Evolutionary conservation across 2,329 filamentous ascomycete species (phyloP).

Genomic region (Cytospora piceae): DNA sequence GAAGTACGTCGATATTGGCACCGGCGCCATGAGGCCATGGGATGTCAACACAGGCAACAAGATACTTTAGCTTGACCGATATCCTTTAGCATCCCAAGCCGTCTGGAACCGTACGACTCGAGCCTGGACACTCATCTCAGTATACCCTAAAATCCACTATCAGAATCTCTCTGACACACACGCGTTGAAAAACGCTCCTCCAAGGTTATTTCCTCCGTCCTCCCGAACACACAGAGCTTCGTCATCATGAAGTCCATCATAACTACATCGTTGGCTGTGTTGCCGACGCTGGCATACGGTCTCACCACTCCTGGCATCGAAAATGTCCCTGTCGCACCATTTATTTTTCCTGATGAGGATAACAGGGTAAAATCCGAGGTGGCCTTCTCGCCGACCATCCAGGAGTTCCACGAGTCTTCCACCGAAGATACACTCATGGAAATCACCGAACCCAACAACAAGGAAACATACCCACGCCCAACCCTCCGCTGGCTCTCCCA

Average conservation of each 20-base stretch:
- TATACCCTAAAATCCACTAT: neutral
- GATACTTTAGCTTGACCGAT: slow-evolving; percentile 3
- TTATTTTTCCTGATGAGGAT: neutral
- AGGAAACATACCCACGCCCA: neutral
- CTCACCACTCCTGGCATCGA: neutral
- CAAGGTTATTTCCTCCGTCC: neutral
- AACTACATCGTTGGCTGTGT: neutral
- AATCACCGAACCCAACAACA: no score
- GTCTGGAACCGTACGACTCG: neutral
- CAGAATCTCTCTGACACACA: neutral
- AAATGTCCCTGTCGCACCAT: neutral
- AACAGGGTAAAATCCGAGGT: neutral
- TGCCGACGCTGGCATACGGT: slow-evolving; percentile 6
- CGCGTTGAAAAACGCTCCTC: no score
- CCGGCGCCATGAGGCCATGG: neutral
- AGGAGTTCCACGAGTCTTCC: neutral
- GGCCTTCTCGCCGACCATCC: neutral
- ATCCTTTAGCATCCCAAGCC: neutral
- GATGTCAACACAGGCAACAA: neutral
- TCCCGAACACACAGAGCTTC: no score
- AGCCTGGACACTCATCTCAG: neutral
- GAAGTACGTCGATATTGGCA: neutral
- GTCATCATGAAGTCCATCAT: slow-evolving; percentile 1
- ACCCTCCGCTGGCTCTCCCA: slow-evolving; percentile 34
- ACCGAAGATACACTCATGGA: neutral